Evolutionary conservation across 1,284 basidiomycete species (phyloP).

Genomic region (Ustilago shanxiensis): DNA sequence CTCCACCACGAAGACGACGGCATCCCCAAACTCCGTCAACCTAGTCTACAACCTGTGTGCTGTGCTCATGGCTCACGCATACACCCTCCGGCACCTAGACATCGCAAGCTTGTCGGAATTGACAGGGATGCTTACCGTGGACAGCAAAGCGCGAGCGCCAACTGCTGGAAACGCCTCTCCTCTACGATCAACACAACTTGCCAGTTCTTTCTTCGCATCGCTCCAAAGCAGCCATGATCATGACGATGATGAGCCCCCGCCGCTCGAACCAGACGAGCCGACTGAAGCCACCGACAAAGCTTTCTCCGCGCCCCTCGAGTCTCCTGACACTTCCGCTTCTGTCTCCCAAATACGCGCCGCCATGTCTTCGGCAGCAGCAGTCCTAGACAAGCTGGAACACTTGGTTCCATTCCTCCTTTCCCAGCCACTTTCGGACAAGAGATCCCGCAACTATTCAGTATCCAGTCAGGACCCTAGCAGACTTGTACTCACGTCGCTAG

Average conservation of each 20-base stretch:
- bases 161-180: background rate
- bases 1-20: background rate
- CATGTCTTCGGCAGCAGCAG: background rate
- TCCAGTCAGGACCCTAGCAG: constrained; percentile 6
- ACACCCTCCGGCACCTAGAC: constrained; percentile 49
- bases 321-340: too few species aligned
- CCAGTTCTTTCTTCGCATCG: background rate
- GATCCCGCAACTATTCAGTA: background rate
- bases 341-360: background rate
- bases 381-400: constrained; percentile 15
- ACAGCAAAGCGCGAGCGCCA: background rate
- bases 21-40: constrained; percentile 4
- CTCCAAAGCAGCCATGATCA: constrained; percentile 5
- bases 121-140: background rate
- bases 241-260: constrained; percentile 49
- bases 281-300: background rate
- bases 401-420: constrained; percentile 35
- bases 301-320: background rate
- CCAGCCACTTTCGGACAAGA: background rate
- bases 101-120: constrained; percentile 32
- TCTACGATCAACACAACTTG: background rate
- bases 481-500: constrained; percentile 14
- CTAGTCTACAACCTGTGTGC: constrained; percentile 50
- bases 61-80: constrained; percentile 54
- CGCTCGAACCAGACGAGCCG: constrained; percentile 44